Conservation (phyloP, 2,329 filamentous ascomycete genomes). For the Colletotrichum liriopes region DNA sequence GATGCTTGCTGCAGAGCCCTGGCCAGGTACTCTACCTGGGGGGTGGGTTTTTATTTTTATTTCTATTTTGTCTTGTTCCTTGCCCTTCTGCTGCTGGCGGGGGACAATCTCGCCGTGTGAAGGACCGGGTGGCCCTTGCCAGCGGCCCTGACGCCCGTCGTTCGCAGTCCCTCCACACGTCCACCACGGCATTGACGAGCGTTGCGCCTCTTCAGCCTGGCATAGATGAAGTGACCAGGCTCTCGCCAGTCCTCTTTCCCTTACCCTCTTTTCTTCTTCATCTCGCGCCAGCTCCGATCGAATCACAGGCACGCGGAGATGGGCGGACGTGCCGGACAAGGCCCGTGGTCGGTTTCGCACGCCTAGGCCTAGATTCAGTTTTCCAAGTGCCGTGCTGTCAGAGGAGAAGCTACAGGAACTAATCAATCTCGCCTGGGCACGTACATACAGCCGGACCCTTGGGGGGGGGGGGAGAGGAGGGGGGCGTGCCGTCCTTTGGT, state of each 20-base stretch:
- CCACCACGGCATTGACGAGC: slow-evolving; percentile 38
- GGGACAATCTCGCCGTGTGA: not conserved
- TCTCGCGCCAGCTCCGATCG: slow-evolving; percentile 20
- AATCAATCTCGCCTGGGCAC: slow-evolving; percentile 21
- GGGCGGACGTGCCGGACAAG: slow-evolving; percentile 32
- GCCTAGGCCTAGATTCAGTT: not conserved
- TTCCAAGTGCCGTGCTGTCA: slow-evolving; percentile 38
- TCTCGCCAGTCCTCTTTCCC: not conserved
- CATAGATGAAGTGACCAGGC: slow-evolving; percentile 30
- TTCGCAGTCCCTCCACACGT: slow-evolving; percentile 17
- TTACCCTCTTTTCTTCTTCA: slow-evolving; percentile 1
- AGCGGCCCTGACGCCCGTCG: slow-evolving; percentile 23
- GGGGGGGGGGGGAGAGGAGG: too few relatives aligned
- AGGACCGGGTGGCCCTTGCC: slow-evolving; percentile 18
- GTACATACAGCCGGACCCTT: not conserved
- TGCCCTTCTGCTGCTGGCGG: not conserved
- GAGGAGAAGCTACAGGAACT: slow-evolving; percentile 13
- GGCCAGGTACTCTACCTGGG: not conserved
- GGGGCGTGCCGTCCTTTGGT: not conserved
- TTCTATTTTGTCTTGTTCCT: not conserved
- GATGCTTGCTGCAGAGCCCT: not conserved
- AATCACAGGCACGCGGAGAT: slow-evolving; percentile 25
- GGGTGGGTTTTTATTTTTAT: too few relatives aligned
- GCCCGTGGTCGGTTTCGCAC: slow-evolving; percentile 22
- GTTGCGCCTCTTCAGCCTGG: slow-evolving; percentile 35